Evolutionary conservation across 495 filamentous ascomycete genomes (phyloP), one percentile per base, ranked within the genome.

Genomic region (Hyaloscypha bicolor): DNA sequence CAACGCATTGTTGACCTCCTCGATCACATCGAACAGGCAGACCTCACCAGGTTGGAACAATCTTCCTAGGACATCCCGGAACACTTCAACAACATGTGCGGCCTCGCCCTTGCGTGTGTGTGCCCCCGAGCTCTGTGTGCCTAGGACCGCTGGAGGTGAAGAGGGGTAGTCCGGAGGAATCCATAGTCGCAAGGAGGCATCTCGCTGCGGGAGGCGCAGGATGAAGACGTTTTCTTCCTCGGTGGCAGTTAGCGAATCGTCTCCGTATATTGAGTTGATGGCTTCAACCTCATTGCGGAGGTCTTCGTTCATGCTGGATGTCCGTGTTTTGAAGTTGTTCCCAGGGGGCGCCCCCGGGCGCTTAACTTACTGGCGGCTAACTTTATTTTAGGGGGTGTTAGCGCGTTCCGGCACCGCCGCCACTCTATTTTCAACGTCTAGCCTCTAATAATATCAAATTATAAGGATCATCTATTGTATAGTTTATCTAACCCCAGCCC

Each of bases 211-310:
- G 19, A 79, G 83, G 63, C 76, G 78, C 62, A 91, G 79, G 63
- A 88, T 74, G 65, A 84, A 87, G 31, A 81, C 63, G 65, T 70
- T 67, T 9, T 72, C 55, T 22, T 71, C 68, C 55, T 77, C 74
- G 19, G 74, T 71, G 19, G 76, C 77, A 8, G 76, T 71, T 29
- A 97, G 78, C 6, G 90, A 91, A 51, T 82, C 78, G 19, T 87
- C 83, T 29, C 89, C 91, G 79, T 96, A 99, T 70, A 99, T 99
- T 25, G 94, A 92, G 76, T 95, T 97, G 68, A 99, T 91, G 59
- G 92, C 93, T 73, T 90, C 89, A 19, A 94, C 80, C 79, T 99
- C 95, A 78, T 97, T 92, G 48, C 74, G 75, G 29, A 97, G 87
- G 39, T 94, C 92, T 82, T 93, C 80, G 62, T 86, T 88, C 88